Percentiles rank a stretch among this genome's conserved stretches.
These are phyloP conservation scores for Podospora conica DNA, from an alignment of 495 filamentous ascomycete species.

Conservation along the genomic window DNA sequence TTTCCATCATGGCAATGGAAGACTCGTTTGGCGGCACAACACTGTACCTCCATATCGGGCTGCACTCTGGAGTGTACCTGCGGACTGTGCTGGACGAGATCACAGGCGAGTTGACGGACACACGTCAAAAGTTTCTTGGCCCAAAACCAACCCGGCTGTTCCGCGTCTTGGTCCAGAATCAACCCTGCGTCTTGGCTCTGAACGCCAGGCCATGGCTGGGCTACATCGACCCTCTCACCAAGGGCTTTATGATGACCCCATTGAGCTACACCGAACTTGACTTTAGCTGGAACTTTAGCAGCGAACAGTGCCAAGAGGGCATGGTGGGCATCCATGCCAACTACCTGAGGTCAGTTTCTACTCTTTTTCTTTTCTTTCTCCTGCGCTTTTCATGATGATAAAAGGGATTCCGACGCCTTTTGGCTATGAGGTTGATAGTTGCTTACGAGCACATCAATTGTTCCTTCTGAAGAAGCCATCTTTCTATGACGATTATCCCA, in stretches of 20 bases:
- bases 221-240: slow-evolving; percentile 77
- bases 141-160: slow-evolving; percentile 83
- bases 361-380: slow-evolving; percentile 19
- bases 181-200: slow-evolving; percentile 82
- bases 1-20: slow-evolving; percentile 92
- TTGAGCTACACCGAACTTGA: slow-evolving; percentile 82
- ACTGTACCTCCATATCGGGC: slow-evolving; percentile 87
- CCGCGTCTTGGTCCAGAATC: slow-evolving; percentile 73
- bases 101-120: slow-evolving; percentile 90
- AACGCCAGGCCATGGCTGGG: slow-evolving; percentile 90
- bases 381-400: slow-evolving; percentile 61
- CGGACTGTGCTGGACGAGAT: slow-evolving; percentile 89
- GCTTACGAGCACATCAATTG: slow-evolving; percentile 44
- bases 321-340: slow-evolving; percentile 94
- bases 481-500: slow-evolving; percentile 1
- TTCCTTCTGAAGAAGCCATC: slow-evolving; percentile 42
- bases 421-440: slow-evolving; percentile 39
- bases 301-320: slow-evolving; percentile 84
- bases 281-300: slow-evolving; percentile 93
- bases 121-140: slow-evolving; percentile 87
- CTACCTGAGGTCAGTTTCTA: slow-evolving; percentile 70
- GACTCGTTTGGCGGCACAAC: slow-evolving; percentile 76
- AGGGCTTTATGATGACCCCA: slow-evolving; percentile 84
- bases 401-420: slow-evolving; percentile 42
- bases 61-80: slow-evolving; percentile 92